Percentiles rank a stretch among this genome's conserved stretches.
Conservation (phyloP, 1,284 basidiomycete species). For the Schizophyllum amplum region DNA sequence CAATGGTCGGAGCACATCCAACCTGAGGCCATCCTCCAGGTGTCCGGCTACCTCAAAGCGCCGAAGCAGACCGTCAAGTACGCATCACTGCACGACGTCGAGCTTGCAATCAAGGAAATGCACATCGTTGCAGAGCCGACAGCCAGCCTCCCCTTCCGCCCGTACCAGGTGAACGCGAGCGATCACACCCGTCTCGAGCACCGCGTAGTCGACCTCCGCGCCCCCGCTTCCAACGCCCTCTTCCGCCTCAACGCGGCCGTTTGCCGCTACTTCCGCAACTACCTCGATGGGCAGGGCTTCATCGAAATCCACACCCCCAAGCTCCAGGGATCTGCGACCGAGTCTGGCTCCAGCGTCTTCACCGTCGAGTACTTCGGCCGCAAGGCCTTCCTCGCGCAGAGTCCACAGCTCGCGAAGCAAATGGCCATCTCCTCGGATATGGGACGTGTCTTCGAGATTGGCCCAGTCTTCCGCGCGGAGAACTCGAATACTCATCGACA, state of each 20-base stretch:
- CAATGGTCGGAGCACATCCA: constrained; percentile 85
- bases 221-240: constrained; percentile 66
- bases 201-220: constrained; percentile 89
- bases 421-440: constrained; percentile 99
- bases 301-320: constrained; percentile 99
- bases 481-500: constrained; percentile 96
- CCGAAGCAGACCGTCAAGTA: constrained; percentile 89
- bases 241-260: constrained; percentile 91
- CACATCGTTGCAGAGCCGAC: constrained; percentile 9
- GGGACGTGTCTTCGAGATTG: constrained; percentile 97
- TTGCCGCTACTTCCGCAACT: constrained; percentile 84
- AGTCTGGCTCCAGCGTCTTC: constrained; percentile 95
- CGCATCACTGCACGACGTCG: constrained; percentile 82
- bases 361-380: constrained; percentile 98
- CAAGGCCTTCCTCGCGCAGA: constrained; percentile 90
- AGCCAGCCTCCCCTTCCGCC: not conserved
- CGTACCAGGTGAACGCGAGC: constrained; percentile 67
- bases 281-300: constrained; percentile 72
- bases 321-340: constrained; percentile 94
- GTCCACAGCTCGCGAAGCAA: constrained; percentile 95
- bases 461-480: constrained; percentile 95
- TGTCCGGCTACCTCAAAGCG: constrained; percentile 78
- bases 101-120: constrained; percentile 82
- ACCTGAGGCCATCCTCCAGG: constrained; percentile 87
- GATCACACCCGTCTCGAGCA: constrained; percentile 94